A percentile compares a stretch with the other conserved stretches of the same genome.
These are phyloP conservation scores for Sphagnum contortum DNA, from an alignment of 225 moss, liverwort and hornwort species.

Conservation along the genomic window DNA sequence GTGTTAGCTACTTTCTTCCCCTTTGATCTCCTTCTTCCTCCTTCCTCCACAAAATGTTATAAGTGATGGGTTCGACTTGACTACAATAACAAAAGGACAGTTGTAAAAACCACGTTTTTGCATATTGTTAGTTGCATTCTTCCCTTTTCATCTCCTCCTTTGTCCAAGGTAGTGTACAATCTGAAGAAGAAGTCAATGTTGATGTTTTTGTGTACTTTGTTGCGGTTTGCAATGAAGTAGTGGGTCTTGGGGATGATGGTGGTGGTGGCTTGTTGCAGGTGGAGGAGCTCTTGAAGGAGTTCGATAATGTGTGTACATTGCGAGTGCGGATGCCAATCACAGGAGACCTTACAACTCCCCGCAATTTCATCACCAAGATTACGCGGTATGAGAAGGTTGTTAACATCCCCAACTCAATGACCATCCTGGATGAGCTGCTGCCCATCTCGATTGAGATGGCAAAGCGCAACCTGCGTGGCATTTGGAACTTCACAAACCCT, in stretches of 20 bases:
- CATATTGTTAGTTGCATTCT: too few species aligned
- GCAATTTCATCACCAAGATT: slow-evolving; percentile 39
- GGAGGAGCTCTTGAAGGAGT: slow-evolving; percentile 31
- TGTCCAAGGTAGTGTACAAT: too few species aligned
- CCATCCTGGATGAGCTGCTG: slow-evolving; percentile 22
- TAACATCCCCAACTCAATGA: slow-evolving; percentile 31
- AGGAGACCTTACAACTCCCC: slow-evolving; percentile 18
- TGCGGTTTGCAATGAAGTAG: too few species aligned
- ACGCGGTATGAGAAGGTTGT: slow-evolving; percentile 25
- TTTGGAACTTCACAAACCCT: slow-evolving; percentile 29
- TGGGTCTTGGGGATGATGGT: neutral
- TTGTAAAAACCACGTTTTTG: too few species aligned
- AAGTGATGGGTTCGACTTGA: too few species aligned
- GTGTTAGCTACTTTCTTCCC: too few species aligned
- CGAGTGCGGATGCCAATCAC: slow-evolving; percentile 35
- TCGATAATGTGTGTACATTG: slow-evolving; percentile 24
- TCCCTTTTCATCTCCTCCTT: too few species aligned
- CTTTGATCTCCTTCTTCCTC: too few species aligned
- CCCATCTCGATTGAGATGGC: slow-evolving; percentile 30
- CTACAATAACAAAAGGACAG: too few species aligned
- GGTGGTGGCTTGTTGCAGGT: slow-evolving; percentile 7
- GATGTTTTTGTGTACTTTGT: too few species aligned
- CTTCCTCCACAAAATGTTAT: too few species aligned
- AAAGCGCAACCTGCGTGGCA: slow-evolving; percentile 26
- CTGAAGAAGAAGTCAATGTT: too few species aligned